Evolutionary conservation across 129 eudicot genomes (phyloP), one percentile per base, ranked within the genome.

Genomic region (Smallanthus sonchifolius): DNA sequence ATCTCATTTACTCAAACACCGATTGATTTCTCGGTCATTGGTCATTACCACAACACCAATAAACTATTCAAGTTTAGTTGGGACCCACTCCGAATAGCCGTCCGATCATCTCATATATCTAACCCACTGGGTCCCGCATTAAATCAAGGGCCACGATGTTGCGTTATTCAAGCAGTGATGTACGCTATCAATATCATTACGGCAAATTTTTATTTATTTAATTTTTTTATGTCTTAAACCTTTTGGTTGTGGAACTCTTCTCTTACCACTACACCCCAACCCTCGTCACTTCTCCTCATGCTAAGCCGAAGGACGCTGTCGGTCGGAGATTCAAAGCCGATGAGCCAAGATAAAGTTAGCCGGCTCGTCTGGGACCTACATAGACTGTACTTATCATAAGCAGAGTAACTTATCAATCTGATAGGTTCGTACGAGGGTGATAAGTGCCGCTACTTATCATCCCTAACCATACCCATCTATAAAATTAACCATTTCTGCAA

Each of bases 241-340:
- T n/a, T n/a, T n/a, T n/a, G n/a, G n/a, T n/a, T n/a, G n/a, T n/a
- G n/a, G n/a, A n/a, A n/a, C n/a, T n/a, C n/a, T n/a, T n/a, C n/a
- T n/a, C n/a, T n/a, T n/a, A n/a, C n/a, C n/a, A n/a, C n/a, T n/a
- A n/a, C n/a, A n/a, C n/a, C n/a, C n/a, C n/a, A n/a, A n/a, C n/a
- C n/a, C n/a, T n/a, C n/a, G n/a, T 72, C 59, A 48, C 49, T 37
- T 17, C 44, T 37, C 6, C 30, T 24, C 9, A 32, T 67, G 68
- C 55, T 51, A 34, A 81, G 89, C 86, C 65, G 82, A 72, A 24
- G 81, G 70, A 80, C 86, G 82, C 86, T 86, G 85, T 77, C 85
- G 75, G 79, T 86, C 61, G 48, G 16, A 76, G 79, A 83, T 73
- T 68, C 86, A 83, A 77, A 84, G 87, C 97, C 94, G 94, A 74